phyloP scores from a whole-genome alignment of 129 eudicot genomes.

The Lactuca sativa region DNA sequence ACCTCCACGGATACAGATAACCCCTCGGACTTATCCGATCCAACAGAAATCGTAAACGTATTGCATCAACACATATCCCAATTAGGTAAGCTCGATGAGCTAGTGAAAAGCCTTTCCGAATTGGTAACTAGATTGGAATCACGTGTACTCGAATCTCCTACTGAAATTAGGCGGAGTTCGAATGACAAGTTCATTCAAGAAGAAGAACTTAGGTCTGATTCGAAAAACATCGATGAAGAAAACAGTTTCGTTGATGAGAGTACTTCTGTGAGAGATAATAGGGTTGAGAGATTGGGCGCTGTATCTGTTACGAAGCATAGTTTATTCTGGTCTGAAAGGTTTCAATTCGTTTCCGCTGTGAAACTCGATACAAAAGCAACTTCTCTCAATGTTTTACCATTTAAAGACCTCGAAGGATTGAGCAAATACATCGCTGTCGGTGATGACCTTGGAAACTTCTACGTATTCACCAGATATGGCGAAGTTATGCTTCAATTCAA shows the following conservation, averaged over 20 bases:
- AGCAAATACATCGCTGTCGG: slow-evolving; percentile 85
- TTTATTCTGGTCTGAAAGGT: slow-evolving; percentile 84
- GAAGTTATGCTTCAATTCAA: slow-evolving; percentile 64
- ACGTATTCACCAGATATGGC: slow-evolving; percentile 60
- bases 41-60: slow-evolving; percentile 26
- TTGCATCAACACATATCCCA: slow-evolving; percentile 55
- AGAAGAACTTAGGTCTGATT: neutral
- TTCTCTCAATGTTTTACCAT: slow-evolving; percentile 69
- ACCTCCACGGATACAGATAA: slow-evolving; percentile 27
- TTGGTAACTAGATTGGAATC: slow-evolving; percentile 76
- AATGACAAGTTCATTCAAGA: slow-evolving; percentile 14
- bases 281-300: slow-evolving; percentile 40
- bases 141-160: slow-evolving; percentile 14
- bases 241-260: slow-evolving; percentile 24
- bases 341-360: slow-evolving; percentile 87
- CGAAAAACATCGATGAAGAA: slow-evolving; percentile 19
- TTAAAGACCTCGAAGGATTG: slow-evolving; percentile 65
- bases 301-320: slow-evolving; percentile 76
- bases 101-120: slow-evolving; percentile 59
- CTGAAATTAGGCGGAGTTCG: slow-evolving; percentile 1
- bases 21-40: slow-evolving; percentile 20
- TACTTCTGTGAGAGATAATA: slow-evolving; percentile 13
- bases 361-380: slow-evolving; percentile 62
- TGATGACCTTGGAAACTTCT: slow-evolving; percentile 67
- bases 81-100: slow-evolving; percentile 68